Evolutionary conservation across 2,329 filamentous ascomycete species (phyloP).

Genomic region (Aaosphaeria arxii): DNA sequence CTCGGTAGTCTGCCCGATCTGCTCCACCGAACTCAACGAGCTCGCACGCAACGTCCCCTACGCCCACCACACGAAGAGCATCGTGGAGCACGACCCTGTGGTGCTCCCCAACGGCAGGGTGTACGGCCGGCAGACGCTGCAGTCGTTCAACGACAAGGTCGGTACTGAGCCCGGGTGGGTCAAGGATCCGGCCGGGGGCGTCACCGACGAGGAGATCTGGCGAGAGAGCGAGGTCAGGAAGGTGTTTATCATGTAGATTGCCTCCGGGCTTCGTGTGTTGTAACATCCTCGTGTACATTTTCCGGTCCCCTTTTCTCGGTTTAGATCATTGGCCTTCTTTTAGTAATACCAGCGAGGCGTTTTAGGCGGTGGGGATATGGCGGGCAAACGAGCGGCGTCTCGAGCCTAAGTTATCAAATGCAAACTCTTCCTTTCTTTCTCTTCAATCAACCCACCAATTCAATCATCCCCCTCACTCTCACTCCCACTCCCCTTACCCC

Average conservation of each 20-base stretch:
- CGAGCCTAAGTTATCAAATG: too few species aligned
- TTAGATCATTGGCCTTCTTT: too few species aligned
- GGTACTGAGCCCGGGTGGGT: constrained; percentile 65
- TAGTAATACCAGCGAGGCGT: too few species aligned
- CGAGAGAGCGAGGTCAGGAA: constrained; percentile 65
- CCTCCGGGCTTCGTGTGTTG: neutral
- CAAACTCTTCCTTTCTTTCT: too few species aligned
- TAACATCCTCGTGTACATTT: neutral
- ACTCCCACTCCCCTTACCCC: constrained; percentile 10
- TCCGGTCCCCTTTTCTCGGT: neutral
- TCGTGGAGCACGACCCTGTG: constrained; percentile 82
- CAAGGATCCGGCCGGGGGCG: constrained; percentile 67
- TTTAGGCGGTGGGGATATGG: too few species aligned
- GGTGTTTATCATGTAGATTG: constrained; percentile 79
- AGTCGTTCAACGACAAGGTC: constrained; percentile 76
- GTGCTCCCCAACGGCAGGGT: constrained; percentile 84
- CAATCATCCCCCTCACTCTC: constrained; percentile 12
- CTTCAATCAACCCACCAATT: neutral
- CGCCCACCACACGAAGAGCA: constrained; percentile 90
- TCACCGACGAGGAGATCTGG: constrained; percentile 52
- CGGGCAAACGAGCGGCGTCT: too few species aligned
- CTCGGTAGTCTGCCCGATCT: constrained; percentile 86
- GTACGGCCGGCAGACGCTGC: constrained; percentile 72
- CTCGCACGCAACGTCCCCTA: constrained; percentile 87
- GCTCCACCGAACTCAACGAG: constrained; percentile 90